These are phyloP conservation scores for Arachis stenosperma DNA, from an alignment of 306 rosid genomes.

Conservation along the genomic window DNA sequence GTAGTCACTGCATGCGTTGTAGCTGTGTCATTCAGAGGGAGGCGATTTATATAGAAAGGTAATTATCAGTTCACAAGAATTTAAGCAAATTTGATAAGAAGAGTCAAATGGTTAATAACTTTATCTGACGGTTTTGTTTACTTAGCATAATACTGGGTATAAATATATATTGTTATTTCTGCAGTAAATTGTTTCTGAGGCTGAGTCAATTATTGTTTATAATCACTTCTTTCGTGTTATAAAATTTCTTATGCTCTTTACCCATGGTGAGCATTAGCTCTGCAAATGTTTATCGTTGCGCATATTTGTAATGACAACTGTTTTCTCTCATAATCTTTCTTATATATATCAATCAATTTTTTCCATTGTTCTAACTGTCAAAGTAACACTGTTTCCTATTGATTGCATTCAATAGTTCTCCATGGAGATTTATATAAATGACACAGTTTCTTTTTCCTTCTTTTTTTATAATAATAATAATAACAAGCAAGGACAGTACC, in stretches of 20 bases:
- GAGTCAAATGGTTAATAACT: conserved; percentile 20
- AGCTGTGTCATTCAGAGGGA: conserved; percentile 62
- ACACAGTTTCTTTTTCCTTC: neutral
- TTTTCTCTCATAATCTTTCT: neutral
- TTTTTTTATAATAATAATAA: too few relatives aligned
- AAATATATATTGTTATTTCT: conserved; percentile 7
- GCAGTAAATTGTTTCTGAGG: conserved; percentile 9
- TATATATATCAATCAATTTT: conserved; percentile 2
- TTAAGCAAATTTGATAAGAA: conserved; percentile 29
- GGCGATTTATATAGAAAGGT: conserved; percentile 65
- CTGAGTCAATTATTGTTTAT: conserved; percentile 3
- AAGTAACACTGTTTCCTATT: conserved; percentile 14
- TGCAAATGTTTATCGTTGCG: conserved; percentile 15
- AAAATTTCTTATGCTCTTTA: neutral
- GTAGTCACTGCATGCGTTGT: conserved; percentile 60
- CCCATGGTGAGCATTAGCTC: conserved; percentile 6
- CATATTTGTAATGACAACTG: neutral
- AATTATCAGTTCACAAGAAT: conserved; percentile 31
- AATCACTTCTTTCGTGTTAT: neutral
- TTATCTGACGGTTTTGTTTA: conserved; percentile 28
- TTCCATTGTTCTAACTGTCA: neutral
- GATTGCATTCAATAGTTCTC: conserved; percentile 21
- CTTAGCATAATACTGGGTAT: neutral
- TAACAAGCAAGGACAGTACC: neutral
- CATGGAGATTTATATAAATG: conserved; percentile 16